Percentiles rank a stretch among this genome's conserved stretches.
Evolutionary conservation across 305 asterid genomes (phyloP).

Genomic region (Plantago lanceolata): DNA sequence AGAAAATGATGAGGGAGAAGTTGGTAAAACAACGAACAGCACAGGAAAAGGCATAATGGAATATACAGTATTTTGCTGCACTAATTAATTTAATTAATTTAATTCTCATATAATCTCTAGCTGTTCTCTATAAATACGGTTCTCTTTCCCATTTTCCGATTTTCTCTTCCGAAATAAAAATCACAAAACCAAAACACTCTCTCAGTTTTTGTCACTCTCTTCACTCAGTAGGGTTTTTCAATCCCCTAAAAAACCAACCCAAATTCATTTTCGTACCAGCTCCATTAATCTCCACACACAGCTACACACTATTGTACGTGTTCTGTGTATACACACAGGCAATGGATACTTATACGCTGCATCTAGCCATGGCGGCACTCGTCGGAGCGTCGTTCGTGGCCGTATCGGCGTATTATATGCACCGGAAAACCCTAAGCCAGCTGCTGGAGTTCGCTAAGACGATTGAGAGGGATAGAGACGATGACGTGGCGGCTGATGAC

Average conservation of each 20-base stretch:
- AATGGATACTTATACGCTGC: slow-evolving; percentile 76
- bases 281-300: background rate
- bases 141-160: slow-evolving; percentile 32
- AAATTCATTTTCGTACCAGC: background rate
- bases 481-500: slow-evolving; percentile 28
- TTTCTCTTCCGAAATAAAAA: slow-evolving; percentile 16
- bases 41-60: background rate
- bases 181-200: slow-evolving; percentile 15
- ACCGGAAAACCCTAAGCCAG: slow-evolving; percentile 81
- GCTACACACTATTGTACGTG: background rate
- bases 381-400: slow-evolving; percentile 94
- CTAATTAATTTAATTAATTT: no score
- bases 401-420: slow-evolving; percentile 92
- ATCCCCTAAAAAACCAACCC: background rate
- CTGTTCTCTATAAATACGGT: slow-evolving; percentile 29
- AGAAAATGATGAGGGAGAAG: no score
- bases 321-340: slow-evolving; percentile 10
- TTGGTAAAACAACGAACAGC: background rate
- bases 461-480: slow-evolving; percentile 67
- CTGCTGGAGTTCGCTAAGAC: slow-evolving; percentile 74
- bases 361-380: slow-evolving; percentile 94
- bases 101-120: no score
- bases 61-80: no score
- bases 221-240: slow-evolving; percentile 41
- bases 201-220: background rate